A percentile compares a stretch with the other conserved stretches of the same genome.
Evolutionary conservation across 176 grass and related monocot species (phyloP).

Genomic region (Oryza officinalis): DNA sequence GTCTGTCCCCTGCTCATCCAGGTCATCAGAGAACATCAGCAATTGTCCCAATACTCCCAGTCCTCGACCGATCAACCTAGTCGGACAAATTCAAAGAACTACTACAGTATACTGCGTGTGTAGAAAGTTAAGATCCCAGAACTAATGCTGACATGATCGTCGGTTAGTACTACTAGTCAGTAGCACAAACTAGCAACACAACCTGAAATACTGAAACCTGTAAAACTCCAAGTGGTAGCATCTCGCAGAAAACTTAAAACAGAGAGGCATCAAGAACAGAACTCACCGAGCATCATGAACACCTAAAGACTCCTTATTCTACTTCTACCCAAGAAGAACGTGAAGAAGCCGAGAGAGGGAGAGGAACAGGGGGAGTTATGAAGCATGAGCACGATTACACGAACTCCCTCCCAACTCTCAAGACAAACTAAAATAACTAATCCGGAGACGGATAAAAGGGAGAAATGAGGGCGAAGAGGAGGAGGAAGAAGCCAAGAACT

Average conservation of each 20-base stretch:
- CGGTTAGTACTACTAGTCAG: not conserved
- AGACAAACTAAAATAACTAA: not conserved
- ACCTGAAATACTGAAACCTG: not conserved
- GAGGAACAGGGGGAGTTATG: not conserved
- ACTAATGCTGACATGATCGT: not conserved
- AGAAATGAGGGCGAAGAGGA: not conserved
- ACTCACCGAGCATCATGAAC: slow-evolving; percentile 4
- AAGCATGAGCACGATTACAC: not conserved
- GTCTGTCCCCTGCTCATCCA: not conserved
- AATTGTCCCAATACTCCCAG: not conserved
- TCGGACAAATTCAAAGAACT: not conserved
- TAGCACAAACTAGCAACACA: not conserved
- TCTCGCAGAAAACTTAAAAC: not conserved
- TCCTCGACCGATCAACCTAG: not conserved
- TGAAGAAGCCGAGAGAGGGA: not conserved
- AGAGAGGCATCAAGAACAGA: not conserved
- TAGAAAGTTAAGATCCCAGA: not conserved
- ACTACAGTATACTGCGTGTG: not conserved
- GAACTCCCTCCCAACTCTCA: not conserved
- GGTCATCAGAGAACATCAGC: not conserved
- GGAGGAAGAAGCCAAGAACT: not conserved
- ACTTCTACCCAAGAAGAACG: not conserved
- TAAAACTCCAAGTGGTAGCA: not conserved
- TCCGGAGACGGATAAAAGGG: not conserved
- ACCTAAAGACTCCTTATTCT: not conserved